A percentile compares a stretch with the other conserved stretches of the same genome.
Conservation (phyloP, 2,329 filamentous ascomycete genomes). For the Ophiostoma piceae region DNA sequence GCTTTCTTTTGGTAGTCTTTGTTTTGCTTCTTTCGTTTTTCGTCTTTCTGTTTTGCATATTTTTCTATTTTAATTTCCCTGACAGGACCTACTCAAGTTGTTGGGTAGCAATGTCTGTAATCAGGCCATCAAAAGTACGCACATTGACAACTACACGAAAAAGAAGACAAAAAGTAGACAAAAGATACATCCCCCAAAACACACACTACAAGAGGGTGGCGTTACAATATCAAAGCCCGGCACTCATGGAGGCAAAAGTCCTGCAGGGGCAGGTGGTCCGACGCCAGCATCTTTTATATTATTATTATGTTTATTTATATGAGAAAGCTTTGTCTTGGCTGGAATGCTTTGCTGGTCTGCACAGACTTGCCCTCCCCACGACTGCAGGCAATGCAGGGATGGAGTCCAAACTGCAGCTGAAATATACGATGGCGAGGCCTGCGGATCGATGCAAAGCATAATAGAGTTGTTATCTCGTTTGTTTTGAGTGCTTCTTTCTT, state of each 20-base stretch:
- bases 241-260: background rate
- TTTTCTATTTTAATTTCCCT: background rate
- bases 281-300: background rate
- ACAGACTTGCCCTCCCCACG: background rate
- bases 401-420: background rate
- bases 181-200: background rate
- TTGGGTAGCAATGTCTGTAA: constrained; percentile 1
- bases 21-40: background rate
- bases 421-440: background rate
- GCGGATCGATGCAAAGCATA: background rate
- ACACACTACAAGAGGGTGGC: background rate
- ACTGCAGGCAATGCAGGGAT: background rate
- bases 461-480: background rate
- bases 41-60: background rate
- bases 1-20: background rate
- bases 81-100: background rate
- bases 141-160: background rate
- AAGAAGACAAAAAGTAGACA: background rate
- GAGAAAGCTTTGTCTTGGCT: background rate
- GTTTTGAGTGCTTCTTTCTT: too few species aligned
- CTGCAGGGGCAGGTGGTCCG: background rate
- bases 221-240: constrained; percentile 5
- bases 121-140: background rate
- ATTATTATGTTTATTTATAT: too few species aligned
- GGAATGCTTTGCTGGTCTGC: background rate